Evolutionary conservation across 2,329 filamentous ascomycete genomes (phyloP).

Genomic region (Sporothrix sp.): DNA sequence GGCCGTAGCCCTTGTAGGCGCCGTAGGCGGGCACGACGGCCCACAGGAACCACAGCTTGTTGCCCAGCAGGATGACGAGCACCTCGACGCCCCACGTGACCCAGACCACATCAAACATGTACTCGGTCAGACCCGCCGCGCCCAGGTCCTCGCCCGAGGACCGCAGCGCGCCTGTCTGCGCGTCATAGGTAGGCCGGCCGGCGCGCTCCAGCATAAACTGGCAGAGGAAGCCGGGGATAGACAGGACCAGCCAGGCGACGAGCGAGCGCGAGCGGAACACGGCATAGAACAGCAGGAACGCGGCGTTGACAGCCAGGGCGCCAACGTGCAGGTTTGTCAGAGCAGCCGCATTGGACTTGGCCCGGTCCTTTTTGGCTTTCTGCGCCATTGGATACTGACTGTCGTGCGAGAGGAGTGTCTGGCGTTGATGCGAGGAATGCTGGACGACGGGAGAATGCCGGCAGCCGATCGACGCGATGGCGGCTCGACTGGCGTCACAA

Average conservation of each 20-base stretch:
- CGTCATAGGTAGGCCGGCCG: conserved; percentile 65
- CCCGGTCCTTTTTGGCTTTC: conserved; percentile 55
- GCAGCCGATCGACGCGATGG: background rate
- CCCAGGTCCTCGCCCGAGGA: conserved; percentile 79
- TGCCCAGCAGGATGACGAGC: conserved; percentile 67
- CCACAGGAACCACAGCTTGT: conserved; percentile 58
- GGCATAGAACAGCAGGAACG: conserved; percentile 66
- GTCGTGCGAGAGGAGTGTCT: background rate
- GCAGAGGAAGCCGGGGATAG: conserved; percentile 64
- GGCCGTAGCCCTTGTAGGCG: conserved; percentile 42
- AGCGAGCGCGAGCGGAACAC: conserved; percentile 55
- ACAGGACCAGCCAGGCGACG: conserved; percentile 61
- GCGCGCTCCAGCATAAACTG: conserved; percentile 79
- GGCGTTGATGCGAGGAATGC: background rate
- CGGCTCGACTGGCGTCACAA: background rate
- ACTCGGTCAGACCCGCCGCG: conserved; percentile 83
- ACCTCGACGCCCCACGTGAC: conserved; percentile 76
- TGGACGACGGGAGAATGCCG: background rate
- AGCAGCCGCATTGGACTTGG: conserved; percentile 66
- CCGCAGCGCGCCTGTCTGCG: conserved; percentile 55
- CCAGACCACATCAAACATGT: conserved; percentile 96
- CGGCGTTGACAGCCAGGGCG: conserved; percentile 57
- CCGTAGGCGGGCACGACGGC: conserved; percentile 46
- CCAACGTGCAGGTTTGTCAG: conserved; percentile 77
- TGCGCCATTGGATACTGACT: conserved; percentile 43